Evolutionary conservation across 2,329 filamentous ascomycete genomes (phyloP).

Genomic region (Aureobasidium leucospermi): DNA sequence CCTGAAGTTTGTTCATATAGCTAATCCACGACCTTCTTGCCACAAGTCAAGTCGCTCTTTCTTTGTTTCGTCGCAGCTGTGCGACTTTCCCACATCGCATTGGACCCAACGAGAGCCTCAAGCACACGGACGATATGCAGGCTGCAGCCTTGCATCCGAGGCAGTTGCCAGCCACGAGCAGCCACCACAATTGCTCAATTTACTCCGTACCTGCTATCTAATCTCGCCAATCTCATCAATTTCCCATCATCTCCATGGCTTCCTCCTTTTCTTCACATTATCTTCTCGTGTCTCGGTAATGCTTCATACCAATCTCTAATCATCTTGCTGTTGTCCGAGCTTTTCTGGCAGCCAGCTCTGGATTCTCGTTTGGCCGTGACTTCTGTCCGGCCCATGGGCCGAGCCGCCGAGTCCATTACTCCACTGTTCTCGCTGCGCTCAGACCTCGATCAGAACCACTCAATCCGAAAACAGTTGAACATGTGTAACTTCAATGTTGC

Average conservation of each 20-base stretch:
- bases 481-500: neutral
- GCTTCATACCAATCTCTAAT: neutral
- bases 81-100: neutral
- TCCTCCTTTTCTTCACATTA: neutral
- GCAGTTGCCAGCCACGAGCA: neutral
- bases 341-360: neutral
- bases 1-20: neutral
- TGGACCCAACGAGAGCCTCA: neutral
- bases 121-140: neutral
- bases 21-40: too few species aligned
- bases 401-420: neutral
- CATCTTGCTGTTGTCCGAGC: neutral
- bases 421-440: neutral
- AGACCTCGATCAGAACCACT: neutral
- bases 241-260: neutral
- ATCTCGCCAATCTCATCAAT: neutral
- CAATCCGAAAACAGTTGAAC: too few species aligned
- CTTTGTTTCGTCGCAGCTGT: neutral
- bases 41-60: neutral
- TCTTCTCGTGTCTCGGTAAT: neutral
- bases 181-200: neutral
- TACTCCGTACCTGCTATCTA: neutral
- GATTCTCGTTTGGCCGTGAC: neutral
- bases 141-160: slow-evolving; percentile 2
- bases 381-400: neutral